Base-by-base conservation (phyloP, 2,329 filamentous ascomycete genomes). In the Harringtonia aguacate region DNA sequence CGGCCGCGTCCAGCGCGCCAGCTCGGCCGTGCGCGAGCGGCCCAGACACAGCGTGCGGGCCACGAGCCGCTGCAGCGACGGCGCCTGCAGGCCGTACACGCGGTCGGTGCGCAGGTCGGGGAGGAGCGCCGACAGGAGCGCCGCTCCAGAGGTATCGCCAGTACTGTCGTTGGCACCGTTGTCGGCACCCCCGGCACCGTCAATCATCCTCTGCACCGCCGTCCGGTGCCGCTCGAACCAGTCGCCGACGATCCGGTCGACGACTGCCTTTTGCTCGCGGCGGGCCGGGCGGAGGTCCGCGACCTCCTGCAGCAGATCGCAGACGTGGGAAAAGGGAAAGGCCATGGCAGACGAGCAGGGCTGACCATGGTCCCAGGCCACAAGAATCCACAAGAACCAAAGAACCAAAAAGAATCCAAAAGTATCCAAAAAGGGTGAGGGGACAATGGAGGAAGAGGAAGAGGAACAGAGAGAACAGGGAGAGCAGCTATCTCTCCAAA, bases 61-160 rank as follows among this genome's bases (percentile, higher is more conserved):
- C 15, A 95, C 69, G n/a, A 86, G 73, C 41, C 72, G 76, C 45
- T 80, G 75, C 0, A 95, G 67, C 0, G 66, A 69, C 9, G 64
- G 57, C 7, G 75, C 66, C 55, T 85, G 77, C 1, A 94, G 68
- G 31, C 70, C 73, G 57, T 89, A 94, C 2, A 90, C 84, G 24
- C 86, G 75, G 56, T 94, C 87, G 3, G 78, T 80, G 43, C 87
- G 72, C 50, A 73, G 79, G 49, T 88, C 81, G 0, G 88, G 86
- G 0, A 94, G 72, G 1, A 95, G 62, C 3, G 81, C 80, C 1
- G 84, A 89, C 0, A 94, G 66, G 2, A 95, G 63, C 3, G 84
- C 81, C 1, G 46, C 28, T 1, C 38, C 75, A 65, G 2, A 29
- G 4, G 36, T 21, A 3, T 27, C 6, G 20, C 12, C 29, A 15